Evolutionary conservation across 768 basidiomycete genomes (phyloP).

Genomic region (Tulasnella sp.): DNA sequence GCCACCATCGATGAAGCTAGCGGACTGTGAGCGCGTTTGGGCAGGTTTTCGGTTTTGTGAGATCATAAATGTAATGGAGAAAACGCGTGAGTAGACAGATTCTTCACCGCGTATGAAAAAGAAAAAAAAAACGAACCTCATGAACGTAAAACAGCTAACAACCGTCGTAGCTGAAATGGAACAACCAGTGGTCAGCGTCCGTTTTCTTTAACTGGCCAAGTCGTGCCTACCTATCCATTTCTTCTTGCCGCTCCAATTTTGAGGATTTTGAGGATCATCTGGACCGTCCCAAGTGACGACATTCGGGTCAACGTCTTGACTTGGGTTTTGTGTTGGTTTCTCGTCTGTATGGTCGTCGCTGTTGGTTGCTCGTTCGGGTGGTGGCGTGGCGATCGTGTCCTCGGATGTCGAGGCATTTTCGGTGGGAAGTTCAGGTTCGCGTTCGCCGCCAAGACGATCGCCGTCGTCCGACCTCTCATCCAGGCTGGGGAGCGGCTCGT

Average conservation of each 20-base stretch:
- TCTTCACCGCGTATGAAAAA: background rate
- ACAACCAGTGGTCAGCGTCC: background rate
- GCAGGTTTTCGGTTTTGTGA: background rate
- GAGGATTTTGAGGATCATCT: constrained; percentile 54
- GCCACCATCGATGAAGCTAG: constrained; percentile 73
- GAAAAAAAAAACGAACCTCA: constrained; percentile 33
- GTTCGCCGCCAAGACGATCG: background rate
- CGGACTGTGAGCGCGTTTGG: constrained; percentile 39
- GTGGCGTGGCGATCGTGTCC: background rate
- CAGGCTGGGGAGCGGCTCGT: background rate
- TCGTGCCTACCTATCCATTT: constrained; percentile 5
- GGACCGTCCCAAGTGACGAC: constrained; percentile 64
- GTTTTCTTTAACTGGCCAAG: background rate
- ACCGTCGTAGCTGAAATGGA: constrained; percentile 52
- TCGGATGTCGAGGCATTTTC: background rate
- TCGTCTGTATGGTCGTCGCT: background rate
- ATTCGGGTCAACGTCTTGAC: constrained; percentile 28
- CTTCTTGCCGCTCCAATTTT: constrained; percentile 42
- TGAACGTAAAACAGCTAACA: constrained; percentile 65
- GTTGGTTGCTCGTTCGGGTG: background rate
- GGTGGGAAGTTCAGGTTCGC: constrained; percentile 3
- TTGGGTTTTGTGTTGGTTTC: background rate
- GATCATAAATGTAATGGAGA: no score
- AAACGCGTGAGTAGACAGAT: background rate
- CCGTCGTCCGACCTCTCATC: background rate